These are phyloP conservation scores for Thymus mandschuricus DNA, from an alignment of 257 asterid species.

Conservation along the genomic window DNA sequence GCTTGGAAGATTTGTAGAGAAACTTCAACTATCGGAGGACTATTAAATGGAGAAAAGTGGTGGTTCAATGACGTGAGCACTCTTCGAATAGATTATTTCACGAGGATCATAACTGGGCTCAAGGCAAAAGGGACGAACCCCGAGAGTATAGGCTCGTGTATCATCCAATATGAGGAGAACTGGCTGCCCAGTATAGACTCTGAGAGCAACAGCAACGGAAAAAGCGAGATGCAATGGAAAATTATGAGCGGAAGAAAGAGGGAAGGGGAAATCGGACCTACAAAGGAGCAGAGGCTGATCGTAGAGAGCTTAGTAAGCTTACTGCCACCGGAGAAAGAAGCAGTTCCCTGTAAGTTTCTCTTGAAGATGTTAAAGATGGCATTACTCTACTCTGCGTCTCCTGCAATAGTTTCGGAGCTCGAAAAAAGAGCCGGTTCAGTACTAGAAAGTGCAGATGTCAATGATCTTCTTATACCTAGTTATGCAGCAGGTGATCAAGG, in stretches of 20 bases:
- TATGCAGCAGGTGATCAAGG: slow-evolving; percentile 55
- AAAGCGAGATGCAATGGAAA: slow-evolving; percentile 61
- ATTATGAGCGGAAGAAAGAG: slow-evolving; percentile 51
- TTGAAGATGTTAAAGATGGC: slow-evolving; percentile 68
- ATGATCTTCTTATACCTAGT: slow-evolving; percentile 73
- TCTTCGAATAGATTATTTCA: slow-evolving; percentile 70
- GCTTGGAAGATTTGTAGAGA: slow-evolving; percentile 64
- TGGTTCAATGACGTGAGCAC: slow-evolving; percentile 70
- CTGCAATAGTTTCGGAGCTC: slow-evolving; percentile 76
- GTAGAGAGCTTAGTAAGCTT: slow-evolving; percentile 74
- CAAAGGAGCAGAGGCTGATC: slow-evolving; percentile 55
- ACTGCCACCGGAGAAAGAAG: slow-evolving; percentile 68
- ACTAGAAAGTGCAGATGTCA: slow-evolving; percentile 60
- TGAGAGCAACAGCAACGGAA: slow-evolving; percentile 36
- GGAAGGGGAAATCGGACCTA: slow-evolving; percentile 42
- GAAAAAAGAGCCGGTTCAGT: slow-evolving; percentile 76
- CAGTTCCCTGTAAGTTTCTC: slow-evolving; percentile 74
- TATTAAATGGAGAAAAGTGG: slow-evolving; percentile 48
- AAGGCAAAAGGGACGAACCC: slow-evolving; percentile 61
- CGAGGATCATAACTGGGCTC: slow-evolving; percentile 62
- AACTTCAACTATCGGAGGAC: slow-evolving; percentile 39
- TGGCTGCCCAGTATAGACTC: slow-evolving; percentile 58
- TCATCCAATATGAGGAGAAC: slow-evolving; percentile 58
- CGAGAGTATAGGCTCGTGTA: slow-evolving; percentile 65
- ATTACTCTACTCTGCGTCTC: slow-evolving; percentile 56